phyloP scores from a whole-genome alignment of 345 rosid species.

The Eucalyptus virginea region DNA sequence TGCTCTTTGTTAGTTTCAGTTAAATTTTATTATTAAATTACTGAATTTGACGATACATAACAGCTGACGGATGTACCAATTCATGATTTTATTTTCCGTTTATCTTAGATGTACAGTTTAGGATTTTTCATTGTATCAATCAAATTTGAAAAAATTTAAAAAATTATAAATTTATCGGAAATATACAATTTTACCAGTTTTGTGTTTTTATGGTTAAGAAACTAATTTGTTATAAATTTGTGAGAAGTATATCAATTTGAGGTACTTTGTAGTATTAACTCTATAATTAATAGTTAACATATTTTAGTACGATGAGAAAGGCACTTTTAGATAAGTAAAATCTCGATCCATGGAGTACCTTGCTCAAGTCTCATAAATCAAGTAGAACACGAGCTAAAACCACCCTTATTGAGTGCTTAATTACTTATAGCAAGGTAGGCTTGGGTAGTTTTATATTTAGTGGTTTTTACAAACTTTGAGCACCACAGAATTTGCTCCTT shows the following conservation, averaged over 20 bases:
- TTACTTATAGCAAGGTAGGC: neutral
- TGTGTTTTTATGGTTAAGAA: no score
- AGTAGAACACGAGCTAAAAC: neutral
- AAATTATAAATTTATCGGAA: no score
- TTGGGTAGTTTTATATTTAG: neutral
- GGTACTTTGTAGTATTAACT: no score
- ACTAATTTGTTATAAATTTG: no score
- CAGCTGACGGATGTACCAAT: rapidly evolving
- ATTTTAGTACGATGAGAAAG: neutral
- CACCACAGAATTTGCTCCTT: neutral
- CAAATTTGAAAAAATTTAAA: no score
- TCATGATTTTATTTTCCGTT: rapidly evolving
- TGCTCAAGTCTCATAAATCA: neutral
- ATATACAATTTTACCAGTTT: rapidly evolving
- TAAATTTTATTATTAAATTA: no score
- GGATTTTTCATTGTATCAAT: no score
- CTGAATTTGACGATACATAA: rapidly evolving
- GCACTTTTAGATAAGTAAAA: no score
- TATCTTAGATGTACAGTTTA: rapidly evolving
- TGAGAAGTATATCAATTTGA: no score
- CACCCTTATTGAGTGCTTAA: neutral
- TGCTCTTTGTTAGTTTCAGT: rapidly evolving
- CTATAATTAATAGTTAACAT: neutral
- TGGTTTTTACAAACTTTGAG: neutral
- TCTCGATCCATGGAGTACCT: neutral